Percentiles rank a stretch among this genome's conserved stretches.
phyloP scores from a whole-genome alignment of 768 basidiomycete genomes.

The Mrakia gelida region DNA sequence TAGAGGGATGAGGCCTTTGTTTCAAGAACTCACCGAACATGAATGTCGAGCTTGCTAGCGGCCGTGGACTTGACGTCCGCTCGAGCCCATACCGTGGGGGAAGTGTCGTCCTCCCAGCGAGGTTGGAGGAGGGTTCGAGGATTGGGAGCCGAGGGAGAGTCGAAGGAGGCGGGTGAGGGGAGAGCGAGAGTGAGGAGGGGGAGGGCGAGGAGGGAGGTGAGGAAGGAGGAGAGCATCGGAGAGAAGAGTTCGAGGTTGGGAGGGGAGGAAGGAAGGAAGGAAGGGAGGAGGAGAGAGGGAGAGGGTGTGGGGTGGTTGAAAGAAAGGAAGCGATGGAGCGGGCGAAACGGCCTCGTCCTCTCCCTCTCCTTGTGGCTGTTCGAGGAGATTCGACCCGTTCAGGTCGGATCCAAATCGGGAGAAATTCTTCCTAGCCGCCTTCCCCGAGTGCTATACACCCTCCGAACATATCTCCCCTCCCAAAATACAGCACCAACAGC shows the following conservation, averaged over 20 bases:
- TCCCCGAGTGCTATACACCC: not conserved
- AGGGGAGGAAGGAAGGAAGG: not conserved
- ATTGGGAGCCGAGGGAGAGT: not conserved
- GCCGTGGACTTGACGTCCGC: not conserved
- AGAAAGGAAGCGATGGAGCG: not conserved
- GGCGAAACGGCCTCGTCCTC: not conserved
- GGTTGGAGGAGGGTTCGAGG: not conserved
- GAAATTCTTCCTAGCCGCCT: not conserved
- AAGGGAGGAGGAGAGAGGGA: not conserved
- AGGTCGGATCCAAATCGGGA: not conserved
- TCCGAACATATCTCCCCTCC: no score
- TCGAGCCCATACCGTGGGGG: slow-evolving; percentile 1
- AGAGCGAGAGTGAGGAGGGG: not conserved
- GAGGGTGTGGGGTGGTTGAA: not conserved
- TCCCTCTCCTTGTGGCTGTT: not conserved
- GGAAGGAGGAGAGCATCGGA: not conserved
- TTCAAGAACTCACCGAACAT: not conserved
- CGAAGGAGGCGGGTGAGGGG: not conserved
- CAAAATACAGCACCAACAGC: not conserved
- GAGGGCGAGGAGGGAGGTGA: slow-evolving; percentile 1
- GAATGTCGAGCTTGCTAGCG: not conserved
- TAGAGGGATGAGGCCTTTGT: no score
- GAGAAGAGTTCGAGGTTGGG: not conserved
- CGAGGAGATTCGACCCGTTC: not conserved
- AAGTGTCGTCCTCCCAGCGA: not conserved